These are phyloP conservation scores for Hippophae tibetana DNA, from an alignment of 306 rosid species.

Conservation along the genomic window DNA sequence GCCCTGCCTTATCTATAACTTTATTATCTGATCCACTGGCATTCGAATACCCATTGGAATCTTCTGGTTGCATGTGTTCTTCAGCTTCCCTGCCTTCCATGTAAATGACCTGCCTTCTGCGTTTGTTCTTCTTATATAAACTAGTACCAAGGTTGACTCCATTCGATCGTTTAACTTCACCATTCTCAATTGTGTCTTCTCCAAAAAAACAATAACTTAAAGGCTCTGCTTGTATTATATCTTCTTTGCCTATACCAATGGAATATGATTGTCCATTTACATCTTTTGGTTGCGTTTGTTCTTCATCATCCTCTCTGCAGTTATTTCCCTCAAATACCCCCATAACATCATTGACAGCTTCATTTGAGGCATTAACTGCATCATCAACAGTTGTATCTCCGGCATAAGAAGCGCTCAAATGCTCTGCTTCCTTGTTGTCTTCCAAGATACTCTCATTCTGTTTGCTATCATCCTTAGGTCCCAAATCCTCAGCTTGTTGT, in stretches of 20 bases:
- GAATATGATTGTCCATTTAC: conserved; percentile 10
- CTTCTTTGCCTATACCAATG: neutral
- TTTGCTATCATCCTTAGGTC: conserved; percentile 5
- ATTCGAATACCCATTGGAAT: no score
- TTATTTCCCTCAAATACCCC: conserved; percentile 9
- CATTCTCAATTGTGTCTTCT: no score
- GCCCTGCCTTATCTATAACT: no score
- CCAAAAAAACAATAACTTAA: no score
- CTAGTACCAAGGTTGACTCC: no score
- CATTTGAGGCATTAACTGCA: conserved; percentile 12
- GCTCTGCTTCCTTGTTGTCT: conserved; percentile 15
- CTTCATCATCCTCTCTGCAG: conserved; percentile 15
- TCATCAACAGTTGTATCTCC: neutral
- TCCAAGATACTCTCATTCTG: conserved; percentile 7
- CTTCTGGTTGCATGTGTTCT: no score
- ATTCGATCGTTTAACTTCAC: no score
- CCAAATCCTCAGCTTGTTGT: conserved; percentile 13
- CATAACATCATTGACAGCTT: conserved; percentile 11
- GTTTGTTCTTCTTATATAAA: no score
- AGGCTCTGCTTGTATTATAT: no score
- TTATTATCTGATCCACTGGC: no score
- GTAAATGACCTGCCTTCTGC: no score
- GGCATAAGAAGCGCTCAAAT: conserved; percentile 3
- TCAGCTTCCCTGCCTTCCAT: no score
- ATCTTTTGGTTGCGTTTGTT: conserved; percentile 12